phyloP scores from a whole-genome alignment of 495 filamentous ascomycete species.

The Tuber melanosporum region DNA sequence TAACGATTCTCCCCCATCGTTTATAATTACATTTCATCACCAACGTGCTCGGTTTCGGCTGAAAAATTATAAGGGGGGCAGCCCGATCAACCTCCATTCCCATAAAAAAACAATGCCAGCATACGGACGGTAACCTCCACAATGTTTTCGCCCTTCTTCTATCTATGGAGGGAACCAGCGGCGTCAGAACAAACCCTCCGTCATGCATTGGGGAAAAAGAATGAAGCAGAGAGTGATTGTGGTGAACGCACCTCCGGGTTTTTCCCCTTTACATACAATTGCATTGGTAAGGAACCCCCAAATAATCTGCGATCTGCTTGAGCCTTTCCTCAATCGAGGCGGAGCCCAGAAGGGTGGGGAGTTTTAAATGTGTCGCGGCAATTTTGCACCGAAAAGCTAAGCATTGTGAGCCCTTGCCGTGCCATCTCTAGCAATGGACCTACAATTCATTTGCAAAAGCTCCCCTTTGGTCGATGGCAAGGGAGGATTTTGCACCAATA shows the following conservation, averaged over 20 bases:
- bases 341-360: background rate
- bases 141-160: background rate
- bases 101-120: background rate
- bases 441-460: background rate
- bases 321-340: background rate
- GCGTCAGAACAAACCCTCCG: background rate
- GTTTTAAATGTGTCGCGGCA: background rate
- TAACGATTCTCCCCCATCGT: background rate
- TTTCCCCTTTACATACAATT: background rate
- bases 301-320: slow-evolving; percentile 14
- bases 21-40: background rate
- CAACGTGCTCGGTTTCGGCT: background rate
- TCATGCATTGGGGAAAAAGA: background rate
- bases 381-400: background rate
- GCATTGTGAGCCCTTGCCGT: background rate
- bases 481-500: background rate
- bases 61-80: background rate
- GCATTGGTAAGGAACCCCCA: slow-evolving; percentile 4
- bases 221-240: background rate
- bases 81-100: background rate
- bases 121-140: no score
- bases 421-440: background rate
- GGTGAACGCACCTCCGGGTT: background rate
- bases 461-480: background rate
- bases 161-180: no score